Evolutionary conservation across 192 early-diverging fungal genomes (phyloP), one percentile per base, ranked within the genome.

Genomic region (Linderina pennispora): DNA sequence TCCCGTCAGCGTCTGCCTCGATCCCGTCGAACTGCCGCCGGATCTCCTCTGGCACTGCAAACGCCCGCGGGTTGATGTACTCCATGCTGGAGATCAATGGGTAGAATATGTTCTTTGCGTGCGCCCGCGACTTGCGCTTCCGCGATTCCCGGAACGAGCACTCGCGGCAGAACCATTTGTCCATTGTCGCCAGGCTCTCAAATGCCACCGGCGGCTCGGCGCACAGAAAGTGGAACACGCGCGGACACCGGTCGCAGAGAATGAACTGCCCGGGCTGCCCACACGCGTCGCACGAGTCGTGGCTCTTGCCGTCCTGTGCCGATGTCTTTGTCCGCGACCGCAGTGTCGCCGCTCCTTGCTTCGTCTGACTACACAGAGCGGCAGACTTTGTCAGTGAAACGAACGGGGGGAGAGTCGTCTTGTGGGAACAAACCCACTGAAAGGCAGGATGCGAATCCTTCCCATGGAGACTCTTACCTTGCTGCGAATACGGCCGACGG

Each of bases 241-340:
- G 62, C 11, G 69, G 69, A 15, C 69, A 73, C 15, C 28, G 41
- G 31, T 73, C 69, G 52, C 69, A 73, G 51, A 62, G 66, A 43
- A 73, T 60, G 16, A 73, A 73, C 35, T 65, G 44, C 0, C 69
- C 69, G 3, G 69, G 46, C 41, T 65, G 62, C 1, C 59, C 58
- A 40, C 69, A 73, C 8, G 69, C 63, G 31, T 66, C 69, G 48
- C 69, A 73, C 19, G 39, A 32, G 36, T 73, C 69, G 40, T 73
- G 54, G 24, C 15, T 41, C 38, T 5, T 32, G 22, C 31, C 5
- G 17, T 19, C 18, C 28, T 44, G 26, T 35, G 37, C 31, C 32
- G 15, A 44, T 37, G 25, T 2, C 32, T 24, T 50, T 28, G 24
- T 28, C 24, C 19, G 45, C n/a, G n/a, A n/a, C n/a, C n/a, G n/a